phyloP scores from a whole-genome alignment of 225 moss, liverwort and hornwort genomes.

The Antitrichia curtipendula region DNA sequence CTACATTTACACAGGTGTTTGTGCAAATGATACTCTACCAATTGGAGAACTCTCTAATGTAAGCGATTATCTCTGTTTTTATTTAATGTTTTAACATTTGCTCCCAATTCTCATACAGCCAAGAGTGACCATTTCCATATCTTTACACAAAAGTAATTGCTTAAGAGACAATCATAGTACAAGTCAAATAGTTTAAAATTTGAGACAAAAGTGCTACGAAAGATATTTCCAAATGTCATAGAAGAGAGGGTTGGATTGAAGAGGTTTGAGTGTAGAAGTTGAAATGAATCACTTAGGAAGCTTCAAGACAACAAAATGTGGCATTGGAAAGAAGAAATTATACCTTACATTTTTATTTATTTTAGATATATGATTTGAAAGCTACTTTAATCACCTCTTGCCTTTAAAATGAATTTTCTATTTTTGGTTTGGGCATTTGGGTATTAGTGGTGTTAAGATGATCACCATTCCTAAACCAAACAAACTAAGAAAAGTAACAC shows the following conservation, averaged over 20 bases:
- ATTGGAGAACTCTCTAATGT: constrained; percentile 50
- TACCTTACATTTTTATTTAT: too few species aligned
- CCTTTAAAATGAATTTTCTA: background rate
- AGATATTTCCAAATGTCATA: background rate
- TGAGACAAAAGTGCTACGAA: background rate
- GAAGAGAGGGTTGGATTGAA: background rate
- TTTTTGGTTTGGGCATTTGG: background rate
- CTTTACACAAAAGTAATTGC: background rate
- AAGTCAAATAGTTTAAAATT: background rate
- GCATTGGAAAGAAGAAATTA: background rate
- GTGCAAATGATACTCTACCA: constrained; percentile 46
- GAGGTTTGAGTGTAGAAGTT: background rate
- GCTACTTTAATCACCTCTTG: background rate
- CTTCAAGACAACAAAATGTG: background rate
- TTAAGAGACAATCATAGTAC: background rate
- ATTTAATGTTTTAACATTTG: background rate
- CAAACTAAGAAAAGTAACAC: background rate
- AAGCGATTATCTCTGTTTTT: background rate
- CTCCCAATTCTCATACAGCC: background rate
- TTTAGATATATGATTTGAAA: background rate
- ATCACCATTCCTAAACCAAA: background rate
- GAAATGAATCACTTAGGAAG: background rate
- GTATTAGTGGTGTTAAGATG: background rate
- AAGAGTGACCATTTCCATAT: background rate
- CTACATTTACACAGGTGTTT: constrained; percentile 31